A percentile compares a stretch with the other conserved stretches of the same genome.
Conservation (phyloP, 2,329 filamentous ascomycete species). For the Aspergillus melleus region DNA sequence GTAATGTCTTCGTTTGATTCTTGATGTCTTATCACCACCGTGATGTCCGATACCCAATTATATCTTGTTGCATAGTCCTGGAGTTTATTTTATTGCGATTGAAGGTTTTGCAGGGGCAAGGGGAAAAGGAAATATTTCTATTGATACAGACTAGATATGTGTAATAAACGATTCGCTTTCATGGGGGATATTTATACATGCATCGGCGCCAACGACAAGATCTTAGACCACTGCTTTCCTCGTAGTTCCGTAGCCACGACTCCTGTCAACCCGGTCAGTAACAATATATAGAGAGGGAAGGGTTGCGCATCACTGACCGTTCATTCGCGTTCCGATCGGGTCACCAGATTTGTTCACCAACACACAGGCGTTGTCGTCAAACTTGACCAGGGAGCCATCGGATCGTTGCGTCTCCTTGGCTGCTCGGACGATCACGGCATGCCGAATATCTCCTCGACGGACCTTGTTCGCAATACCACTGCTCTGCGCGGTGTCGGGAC, state of each 20-base stretch:
- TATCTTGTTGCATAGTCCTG: constrained; percentile 14
- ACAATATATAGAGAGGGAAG: neutral
- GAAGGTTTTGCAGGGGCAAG: constrained; percentile 18
- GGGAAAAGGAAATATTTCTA: constrained; percentile 25
- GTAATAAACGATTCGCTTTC: constrained; percentile 29
- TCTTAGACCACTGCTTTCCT: constrained; percentile 97
- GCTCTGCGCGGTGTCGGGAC: constrained; percentile 68
- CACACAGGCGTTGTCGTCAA: constrained; percentile 98
- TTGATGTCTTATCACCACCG: constrained; percentile 16
- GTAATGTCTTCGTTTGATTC: constrained; percentile 69
- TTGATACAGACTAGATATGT: constrained; percentile 31
- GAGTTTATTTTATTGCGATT: constrained; percentile 17
- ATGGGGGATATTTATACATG: constrained; percentile 58
- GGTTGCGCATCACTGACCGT: constrained; percentile 53
- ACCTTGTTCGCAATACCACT: constrained; percentile 87
- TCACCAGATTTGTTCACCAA: constrained; percentile 96
- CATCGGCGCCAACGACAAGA: constrained; percentile 88
- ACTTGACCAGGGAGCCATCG: constrained; percentile 87
- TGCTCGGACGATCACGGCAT: constrained; percentile 92
- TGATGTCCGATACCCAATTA: constrained; percentile 33
- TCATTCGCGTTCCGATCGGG: constrained; percentile 88
- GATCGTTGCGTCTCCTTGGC: constrained; percentile 81
- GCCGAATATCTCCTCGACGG: constrained; percentile 90
- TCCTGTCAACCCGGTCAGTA: constrained; percentile 46
- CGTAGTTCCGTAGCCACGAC: constrained; percentile 87